Evolutionary conservation across 371 early-diverging fungal species (phyloP).

Genomic region (Actinomortierella wolfii): DNA sequence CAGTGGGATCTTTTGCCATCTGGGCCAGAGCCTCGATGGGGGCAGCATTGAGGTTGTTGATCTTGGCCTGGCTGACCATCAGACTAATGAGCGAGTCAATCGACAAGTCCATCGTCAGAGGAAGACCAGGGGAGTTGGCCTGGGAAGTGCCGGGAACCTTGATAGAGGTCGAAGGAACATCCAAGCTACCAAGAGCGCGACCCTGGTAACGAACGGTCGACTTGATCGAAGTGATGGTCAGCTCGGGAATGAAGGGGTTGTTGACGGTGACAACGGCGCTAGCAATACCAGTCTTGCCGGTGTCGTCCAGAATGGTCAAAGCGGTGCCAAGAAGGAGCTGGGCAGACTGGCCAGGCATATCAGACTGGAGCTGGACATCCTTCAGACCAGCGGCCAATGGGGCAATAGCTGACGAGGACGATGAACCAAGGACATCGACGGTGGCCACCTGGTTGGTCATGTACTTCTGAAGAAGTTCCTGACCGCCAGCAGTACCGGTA

Average conservation of each 20-base stretch:
- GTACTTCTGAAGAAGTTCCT: constrained; percentile 53
- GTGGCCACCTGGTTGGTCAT: constrained; percentile 55
- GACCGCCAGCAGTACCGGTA: constrained; percentile 50
- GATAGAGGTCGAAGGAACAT: constrained; percentile 32
- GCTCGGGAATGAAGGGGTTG: constrained; percentile 59
- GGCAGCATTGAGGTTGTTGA: constrained; percentile 49
- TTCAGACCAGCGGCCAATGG: constrained; percentile 55
- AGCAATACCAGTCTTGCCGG: constrained; percentile 51
- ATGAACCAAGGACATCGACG: constrained; percentile 52
- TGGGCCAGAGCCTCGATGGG: constrained; percentile 55
- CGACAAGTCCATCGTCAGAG: constrained; percentile 41
- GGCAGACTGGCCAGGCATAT: constrained; percentile 55
- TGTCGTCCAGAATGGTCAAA: constrained; percentile 51
- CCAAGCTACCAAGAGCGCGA: constrained; percentile 56
- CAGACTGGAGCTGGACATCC: constrained; percentile 48
- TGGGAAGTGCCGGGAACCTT: constrained; percentile 22
- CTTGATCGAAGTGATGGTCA: constrained; percentile 54
- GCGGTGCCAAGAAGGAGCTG: constrained; percentile 51
- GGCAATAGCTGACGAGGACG: constrained; percentile 49
- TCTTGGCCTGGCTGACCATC: constrained; percentile 52
- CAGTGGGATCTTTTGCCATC: constrained; percentile 48
- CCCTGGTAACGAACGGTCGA: constrained; percentile 54
- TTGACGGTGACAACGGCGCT: constrained; percentile 54
- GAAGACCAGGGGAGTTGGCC: constrained; percentile 28
- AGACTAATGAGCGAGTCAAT: constrained; percentile 43